Base-by-base conservation (phyloP, 2,329 filamentous ascomycete species). In the Pseudomassariella vexata region DNA sequence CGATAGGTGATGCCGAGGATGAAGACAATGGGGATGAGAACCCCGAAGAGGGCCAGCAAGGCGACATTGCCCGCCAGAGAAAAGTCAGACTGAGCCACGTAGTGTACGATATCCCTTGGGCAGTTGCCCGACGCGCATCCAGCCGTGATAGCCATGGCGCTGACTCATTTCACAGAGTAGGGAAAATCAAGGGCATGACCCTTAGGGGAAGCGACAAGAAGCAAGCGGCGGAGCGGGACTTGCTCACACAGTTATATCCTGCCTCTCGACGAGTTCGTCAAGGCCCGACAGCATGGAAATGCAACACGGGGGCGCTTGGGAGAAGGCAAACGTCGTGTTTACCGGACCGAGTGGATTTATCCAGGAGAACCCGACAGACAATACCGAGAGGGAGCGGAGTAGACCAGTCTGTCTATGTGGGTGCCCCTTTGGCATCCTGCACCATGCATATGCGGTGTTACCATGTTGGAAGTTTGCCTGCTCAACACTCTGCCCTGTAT, bases 1-100 rank as follows among this genome's bases (percentile, higher is more conserved):
- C 44, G 53, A 32, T 57, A 62, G 19, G 54, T 59, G 24, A 60
- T 40, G 11, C 64, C 66, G 14, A 63, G 39, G 27, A 56, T 56
- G 8, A 62, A 36, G 16, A 55, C 45, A 24, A 56, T 36, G 8
- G 64, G 57, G n/a, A 63, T 47, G 19, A 68, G 49, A 21, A 59
- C 30, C 7, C 50, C 56, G 42, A 66, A 69, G 7, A 55, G 39
- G 7, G 50, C 55, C 15, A 68, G 50, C 29, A 70, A 45, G 24
- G 62, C 42, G 19, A 47, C 55, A 41, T 65, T 68, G 24, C 61
- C 65, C 10, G 46, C 53, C 26, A 66, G 41, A 21, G 51, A 49
- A 14, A 56, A 56, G 24, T 43, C 39, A 35, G 66, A 60, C 24
- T 44, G 39, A 34, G 64, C n/a, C n/a, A n/a, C n/a, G n/a, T n/a